phyloP scores from a whole-genome alignment of 371 early-diverging fungal genomes.

The Coemansia sp. region DNA sequence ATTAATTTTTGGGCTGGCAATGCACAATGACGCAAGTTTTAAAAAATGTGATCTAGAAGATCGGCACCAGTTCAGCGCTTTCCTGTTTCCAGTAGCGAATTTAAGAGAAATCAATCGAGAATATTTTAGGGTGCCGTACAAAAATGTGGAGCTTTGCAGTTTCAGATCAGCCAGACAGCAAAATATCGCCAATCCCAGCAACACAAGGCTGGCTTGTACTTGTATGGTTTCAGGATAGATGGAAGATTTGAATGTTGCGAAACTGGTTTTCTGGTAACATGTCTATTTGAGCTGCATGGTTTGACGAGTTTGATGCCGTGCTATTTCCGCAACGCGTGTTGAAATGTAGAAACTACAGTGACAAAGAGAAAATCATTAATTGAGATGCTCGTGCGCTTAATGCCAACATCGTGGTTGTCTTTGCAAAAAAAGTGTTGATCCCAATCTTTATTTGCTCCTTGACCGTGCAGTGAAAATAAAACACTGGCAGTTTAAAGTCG shows the following conservation, averaged over 20 bases:
- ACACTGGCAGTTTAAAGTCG: background rate
- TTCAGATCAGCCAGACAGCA: too few species aligned
- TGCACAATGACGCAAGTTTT: background rate
- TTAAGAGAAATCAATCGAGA: background rate
- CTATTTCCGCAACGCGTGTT: background rate
- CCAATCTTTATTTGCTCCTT: background rate
- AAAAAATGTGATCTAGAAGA: background rate
- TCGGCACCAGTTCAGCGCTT: background rate
- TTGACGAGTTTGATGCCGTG: background rate
- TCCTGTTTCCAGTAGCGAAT: background rate
- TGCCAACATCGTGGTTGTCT: constrained; percentile 6
- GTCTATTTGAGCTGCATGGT: background rate
- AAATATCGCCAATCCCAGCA: background rate
- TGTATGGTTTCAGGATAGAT: background rate
- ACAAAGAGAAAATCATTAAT: background rate
- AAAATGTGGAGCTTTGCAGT: background rate
- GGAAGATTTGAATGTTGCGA: background rate
- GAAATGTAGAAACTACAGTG: background rate
- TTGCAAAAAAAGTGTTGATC: background rate
- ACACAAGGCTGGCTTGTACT: background rate
- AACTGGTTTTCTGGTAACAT: background rate
- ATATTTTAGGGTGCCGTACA: background rate
- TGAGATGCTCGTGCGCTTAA: background rate
- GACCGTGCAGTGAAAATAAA: background rate
- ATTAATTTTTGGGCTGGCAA: background rate